Conservation (phyloP, 805 yeast genomes). For the Starmera caribaea region DNA sequence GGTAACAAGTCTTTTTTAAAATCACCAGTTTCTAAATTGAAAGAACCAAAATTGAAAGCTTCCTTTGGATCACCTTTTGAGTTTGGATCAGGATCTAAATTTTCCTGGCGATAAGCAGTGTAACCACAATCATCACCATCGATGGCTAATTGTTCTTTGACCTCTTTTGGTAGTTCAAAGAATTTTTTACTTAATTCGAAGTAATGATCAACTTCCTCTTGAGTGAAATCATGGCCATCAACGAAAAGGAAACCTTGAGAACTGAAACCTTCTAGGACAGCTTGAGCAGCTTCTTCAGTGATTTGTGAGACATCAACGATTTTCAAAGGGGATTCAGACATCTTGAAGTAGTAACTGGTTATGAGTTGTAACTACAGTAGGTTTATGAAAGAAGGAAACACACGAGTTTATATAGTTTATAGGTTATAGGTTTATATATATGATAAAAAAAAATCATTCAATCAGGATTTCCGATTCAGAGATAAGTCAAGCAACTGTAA, state of each 20-base stretch:
- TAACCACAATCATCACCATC: conserved; percentile 53
- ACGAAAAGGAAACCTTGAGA: conserved; percentile 56
- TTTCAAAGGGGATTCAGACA: conserved; percentile 28
- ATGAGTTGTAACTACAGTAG: too few species aligned
- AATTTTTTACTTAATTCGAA: conserved; percentile 41
- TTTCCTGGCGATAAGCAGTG: conserved; percentile 45
- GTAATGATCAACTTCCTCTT: conserved; percentile 39
- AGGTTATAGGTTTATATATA: too few species aligned
- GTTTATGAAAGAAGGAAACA: too few species aligned
- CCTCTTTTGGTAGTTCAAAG: conserved; percentile 38
- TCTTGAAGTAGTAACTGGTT: conserved; percentile 16
- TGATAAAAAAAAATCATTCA: too few species aligned
- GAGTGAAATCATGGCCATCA: conserved; percentile 58
- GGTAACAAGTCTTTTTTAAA: conserved; percentile 37
- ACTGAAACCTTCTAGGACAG: conserved; percentile 49
- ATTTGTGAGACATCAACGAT: conserved; percentile 46
- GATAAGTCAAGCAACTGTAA: too few species aligned
- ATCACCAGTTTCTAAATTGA: conserved; percentile 41
- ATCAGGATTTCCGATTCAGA: too few species aligned
- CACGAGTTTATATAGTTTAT: too few species aligned
- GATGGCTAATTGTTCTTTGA: conserved; percentile 41
- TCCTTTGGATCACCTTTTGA: conserved; percentile 51
- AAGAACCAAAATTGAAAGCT: conserved; percentile 56
- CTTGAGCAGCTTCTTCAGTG: conserved; percentile 33
- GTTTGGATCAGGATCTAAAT: conserved; percentile 19